These are phyloP conservation scores for Eucalyptus erythrocorys DNA, from an alignment of 345 rosid genomes.

Conservation along the genomic window DNA sequence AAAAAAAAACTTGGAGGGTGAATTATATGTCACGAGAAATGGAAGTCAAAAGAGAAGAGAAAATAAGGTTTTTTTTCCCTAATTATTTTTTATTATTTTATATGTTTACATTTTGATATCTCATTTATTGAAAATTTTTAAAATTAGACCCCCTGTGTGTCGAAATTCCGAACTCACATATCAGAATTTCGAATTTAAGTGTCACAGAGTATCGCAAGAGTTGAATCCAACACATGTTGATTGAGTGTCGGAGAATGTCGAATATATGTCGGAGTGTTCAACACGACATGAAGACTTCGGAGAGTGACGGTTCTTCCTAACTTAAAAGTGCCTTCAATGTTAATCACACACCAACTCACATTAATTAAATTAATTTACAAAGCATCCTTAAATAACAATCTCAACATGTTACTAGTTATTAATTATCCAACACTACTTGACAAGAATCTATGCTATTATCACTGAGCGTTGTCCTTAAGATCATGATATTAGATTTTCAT, in stretches of 20 bases:
- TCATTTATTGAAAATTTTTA: no score
- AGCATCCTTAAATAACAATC: neutral
- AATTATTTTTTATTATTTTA: no score
- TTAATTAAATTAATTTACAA: no score
- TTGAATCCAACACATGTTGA: no score
- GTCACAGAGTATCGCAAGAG: rapidly evolving
- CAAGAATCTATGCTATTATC: neutral
- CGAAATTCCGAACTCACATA: no score
- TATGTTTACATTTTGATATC: no score
- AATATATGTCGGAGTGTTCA: no score
- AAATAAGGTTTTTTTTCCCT: rapidly evolving
- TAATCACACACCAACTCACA: neutral
- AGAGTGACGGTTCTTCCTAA: rapidly evolving
- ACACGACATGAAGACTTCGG: no score
- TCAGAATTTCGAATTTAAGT: rapidly evolving
- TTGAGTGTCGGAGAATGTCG: rapidly evolving
- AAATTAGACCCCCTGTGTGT: no score
- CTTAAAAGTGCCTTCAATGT: neutral
- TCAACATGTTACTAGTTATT: neutral
- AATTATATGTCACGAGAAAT: no score
- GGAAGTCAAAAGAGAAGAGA: rapidly evolving
- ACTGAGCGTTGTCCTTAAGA: neutral
- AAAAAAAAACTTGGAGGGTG: no score
- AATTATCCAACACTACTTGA: neutral
- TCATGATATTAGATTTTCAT: neutral